Evolutionary conservation across 192 early-diverging fungal species (phyloP).

Genomic region (Entomortierella chlamydospora): DNA sequence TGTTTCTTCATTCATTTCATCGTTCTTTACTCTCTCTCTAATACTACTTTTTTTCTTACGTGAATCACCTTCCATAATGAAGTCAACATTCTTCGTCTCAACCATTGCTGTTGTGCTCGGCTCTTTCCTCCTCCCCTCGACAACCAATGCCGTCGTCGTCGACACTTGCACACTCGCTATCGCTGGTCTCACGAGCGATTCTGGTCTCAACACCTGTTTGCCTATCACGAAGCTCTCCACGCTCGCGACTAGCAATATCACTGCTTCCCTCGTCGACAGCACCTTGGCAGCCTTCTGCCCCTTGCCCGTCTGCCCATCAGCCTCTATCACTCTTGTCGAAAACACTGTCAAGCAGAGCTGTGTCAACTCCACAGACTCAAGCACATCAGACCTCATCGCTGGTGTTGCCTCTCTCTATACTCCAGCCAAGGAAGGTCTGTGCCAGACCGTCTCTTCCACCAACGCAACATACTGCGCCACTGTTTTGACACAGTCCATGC

Average conservation of each 20-base stretch:
- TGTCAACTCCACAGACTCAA: slow-evolving; percentile 20
- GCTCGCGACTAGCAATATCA: slow-evolving; percentile 16
- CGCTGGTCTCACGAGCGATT: slow-evolving; percentile 19
- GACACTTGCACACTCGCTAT: slow-evolving; percentile 41
- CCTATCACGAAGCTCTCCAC: slow-evolving; percentile 24
- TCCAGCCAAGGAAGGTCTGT: slow-evolving; percentile 25
- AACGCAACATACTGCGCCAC: slow-evolving; percentile 46
- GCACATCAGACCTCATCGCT: slow-evolving; percentile 25
- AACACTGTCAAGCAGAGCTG: slow-evolving; percentile 44
- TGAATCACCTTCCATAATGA: slow-evolving; percentile 19
- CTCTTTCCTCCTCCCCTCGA: background rate
- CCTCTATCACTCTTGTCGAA: slow-evolving; percentile 24
- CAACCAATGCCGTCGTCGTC: background rate
- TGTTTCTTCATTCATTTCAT: background rate
- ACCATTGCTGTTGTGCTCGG: slow-evolving; percentile 3
- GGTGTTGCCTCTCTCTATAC: slow-evolving; percentile 22
- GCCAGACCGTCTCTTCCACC: slow-evolving; percentile 10
- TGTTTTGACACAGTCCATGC: slow-evolving; percentile 16
- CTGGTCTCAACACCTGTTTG: slow-evolving; percentile 34
- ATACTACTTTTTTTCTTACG: background rate
- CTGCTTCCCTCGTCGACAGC: slow-evolving; percentile 22
- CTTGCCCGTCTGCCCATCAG: slow-evolving; percentile 15
- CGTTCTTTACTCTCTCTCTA: background rate
- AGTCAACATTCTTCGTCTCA: slow-evolving; percentile 23
- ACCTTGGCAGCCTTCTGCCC: slow-evolving; percentile 22